Percentiles rank a stretch among this genome's conserved stretches.
These are phyloP conservation scores for Infundibulicybe gibba DNA, from an alignment of 768 basidiomycete genomes.

Conservation along the genomic window DNA sequence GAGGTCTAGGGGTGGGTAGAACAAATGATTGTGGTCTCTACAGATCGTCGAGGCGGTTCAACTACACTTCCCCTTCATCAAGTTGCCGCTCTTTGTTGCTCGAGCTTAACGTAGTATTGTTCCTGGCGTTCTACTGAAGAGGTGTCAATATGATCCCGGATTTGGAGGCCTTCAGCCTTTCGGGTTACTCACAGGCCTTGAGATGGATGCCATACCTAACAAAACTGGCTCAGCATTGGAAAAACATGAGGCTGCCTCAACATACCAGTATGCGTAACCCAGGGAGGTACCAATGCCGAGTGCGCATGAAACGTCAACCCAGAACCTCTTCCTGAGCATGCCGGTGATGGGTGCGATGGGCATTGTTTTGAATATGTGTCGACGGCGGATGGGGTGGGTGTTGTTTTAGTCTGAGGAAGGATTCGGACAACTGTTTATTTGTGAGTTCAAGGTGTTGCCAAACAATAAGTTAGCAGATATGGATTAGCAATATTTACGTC, in stretches of 20 bases:
- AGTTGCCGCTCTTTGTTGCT: conserved; percentile 48
- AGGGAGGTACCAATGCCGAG: conserved; percentile 73
- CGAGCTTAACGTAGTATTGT: conserved; percentile 82
- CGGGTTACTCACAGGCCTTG: conserved; percentile 56
- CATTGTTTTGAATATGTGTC: conserved; percentile 39
- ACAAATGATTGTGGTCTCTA: background rate
- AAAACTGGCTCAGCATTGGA: conserved; percentile 19
- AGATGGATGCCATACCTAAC: conserved; percentile 82
- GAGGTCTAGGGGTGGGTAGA: background rate
- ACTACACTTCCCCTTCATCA: conserved; percentile 6
- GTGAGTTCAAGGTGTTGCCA: conserved; percentile 10
- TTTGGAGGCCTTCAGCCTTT: too few relatives aligned
- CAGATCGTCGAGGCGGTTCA: background rate
- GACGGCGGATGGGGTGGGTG: conserved; percentile 13
- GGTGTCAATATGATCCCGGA: background rate
- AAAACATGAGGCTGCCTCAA: conserved; percentile 10
- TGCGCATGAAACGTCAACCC: conserved; percentile 75
- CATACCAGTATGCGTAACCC: conserved; percentile 85
- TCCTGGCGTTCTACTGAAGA: conserved; percentile 77
- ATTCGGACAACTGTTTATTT: conserved; percentile 24
- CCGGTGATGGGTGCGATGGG: conserved; percentile 90
- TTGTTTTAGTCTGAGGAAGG: conserved; percentile 28
- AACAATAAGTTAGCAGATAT: conserved; percentile 17
- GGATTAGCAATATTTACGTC: conserved; percentile 15
- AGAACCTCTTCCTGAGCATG: conserved; percentile 89